A percentile compares a stretch with the other conserved stretches of the same genome.
These are phyloP conservation scores for Neofusicoccum umdonicola DNA, from an alignment of 2,329 filamentous ascomycete species.

Conservation along the genomic window DNA sequence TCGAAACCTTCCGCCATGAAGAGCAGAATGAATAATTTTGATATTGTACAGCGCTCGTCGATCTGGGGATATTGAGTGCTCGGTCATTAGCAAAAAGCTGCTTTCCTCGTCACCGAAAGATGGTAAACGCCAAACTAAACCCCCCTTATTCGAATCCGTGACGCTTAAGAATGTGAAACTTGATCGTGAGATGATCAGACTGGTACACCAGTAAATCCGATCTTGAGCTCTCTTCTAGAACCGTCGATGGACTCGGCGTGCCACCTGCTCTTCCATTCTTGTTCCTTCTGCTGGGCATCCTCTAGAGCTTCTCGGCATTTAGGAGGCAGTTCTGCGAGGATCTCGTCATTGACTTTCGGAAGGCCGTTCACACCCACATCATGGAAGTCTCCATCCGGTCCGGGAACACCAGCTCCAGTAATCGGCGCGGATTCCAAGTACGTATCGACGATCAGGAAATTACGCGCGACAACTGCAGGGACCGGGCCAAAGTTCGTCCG, in stretches of 20 bases:
- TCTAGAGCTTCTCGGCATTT: conserved; percentile 74
- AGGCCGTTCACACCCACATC: conserved; percentile 58
- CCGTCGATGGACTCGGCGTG: conserved; percentile 63
- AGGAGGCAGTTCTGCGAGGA: conserved; percentile 63
- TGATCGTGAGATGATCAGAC: conserved; percentile 32
- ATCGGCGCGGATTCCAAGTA: conserved; percentile 58
- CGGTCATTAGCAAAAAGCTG: neutral
- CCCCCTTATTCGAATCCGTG: neutral
- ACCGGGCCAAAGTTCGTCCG: conserved; percentile 52
- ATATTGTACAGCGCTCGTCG: neutral
- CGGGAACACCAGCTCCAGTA: conserved; percentile 59
- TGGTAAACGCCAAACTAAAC: neutral
- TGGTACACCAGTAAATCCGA: conserved; percentile 50
- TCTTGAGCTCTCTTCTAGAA: conserved; percentile 44
- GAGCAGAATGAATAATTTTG: neutral
- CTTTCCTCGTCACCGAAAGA: neutral
- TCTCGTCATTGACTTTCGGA: conserved; percentile 61
- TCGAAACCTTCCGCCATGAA: neutral
- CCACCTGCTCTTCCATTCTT: conserved; percentile 73
- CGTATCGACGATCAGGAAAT: conserved; percentile 63
- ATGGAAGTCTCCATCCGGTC: conserved; percentile 52
- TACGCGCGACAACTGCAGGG: conserved; percentile 58
- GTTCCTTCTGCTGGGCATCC: conserved; percentile 62
- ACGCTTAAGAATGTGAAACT: neutral
- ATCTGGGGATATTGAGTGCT: neutral